phyloP scores from a whole-genome alignment of 306 rosid genomes.

The Bauhinia variegata region DNA sequence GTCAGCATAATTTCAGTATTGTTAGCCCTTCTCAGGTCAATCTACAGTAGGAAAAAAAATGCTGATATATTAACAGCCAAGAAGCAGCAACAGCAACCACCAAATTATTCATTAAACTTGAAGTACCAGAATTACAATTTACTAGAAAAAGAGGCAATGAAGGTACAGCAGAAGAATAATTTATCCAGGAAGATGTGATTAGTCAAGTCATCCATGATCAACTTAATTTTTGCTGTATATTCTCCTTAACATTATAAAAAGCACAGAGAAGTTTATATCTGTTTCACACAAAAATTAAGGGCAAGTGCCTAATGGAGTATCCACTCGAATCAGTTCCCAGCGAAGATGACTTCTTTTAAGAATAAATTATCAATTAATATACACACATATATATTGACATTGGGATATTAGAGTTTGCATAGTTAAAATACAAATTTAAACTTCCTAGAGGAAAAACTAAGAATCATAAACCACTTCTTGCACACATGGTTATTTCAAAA shows the following conservation, averaged over 20 bases:
- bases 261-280: constrained; percentile 8
- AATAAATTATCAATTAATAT: not conserved
- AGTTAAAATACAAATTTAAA: not conserved
- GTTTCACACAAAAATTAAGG: constrained; percentile 27
- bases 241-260: constrained; percentile 21
- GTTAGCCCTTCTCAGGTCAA: constrained; percentile 95
- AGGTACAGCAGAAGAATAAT: constrained; percentile 17
- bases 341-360: too few relatives aligned
- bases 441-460: constrained; percentile 2
- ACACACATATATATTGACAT: not conserved
- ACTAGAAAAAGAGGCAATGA: constrained; percentile 8
- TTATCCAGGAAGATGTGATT: constrained; percentile 19
- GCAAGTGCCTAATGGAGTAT: too few relatives aligned
- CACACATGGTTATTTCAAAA: constrained; percentile 11
- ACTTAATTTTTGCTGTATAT: constrained; percentile 10
- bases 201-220: constrained; percentile 15
- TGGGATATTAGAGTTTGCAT: not conserved
- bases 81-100: constrained; percentile 29
- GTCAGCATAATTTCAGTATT: constrained; percentile 99
- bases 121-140: constrained; percentile 18
- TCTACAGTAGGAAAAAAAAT: constrained; percentile 50
- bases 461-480: constrained; percentile 28
- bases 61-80: constrained; percentile 31
- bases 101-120: constrained; percentile 24
- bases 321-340: too few relatives aligned